A percentile compares a stretch with the other conserved stretches of the same genome.
phyloP scores from a whole-genome alignment of 805 yeast genomes.

The Saccharomycopsis sp. region DNA sequence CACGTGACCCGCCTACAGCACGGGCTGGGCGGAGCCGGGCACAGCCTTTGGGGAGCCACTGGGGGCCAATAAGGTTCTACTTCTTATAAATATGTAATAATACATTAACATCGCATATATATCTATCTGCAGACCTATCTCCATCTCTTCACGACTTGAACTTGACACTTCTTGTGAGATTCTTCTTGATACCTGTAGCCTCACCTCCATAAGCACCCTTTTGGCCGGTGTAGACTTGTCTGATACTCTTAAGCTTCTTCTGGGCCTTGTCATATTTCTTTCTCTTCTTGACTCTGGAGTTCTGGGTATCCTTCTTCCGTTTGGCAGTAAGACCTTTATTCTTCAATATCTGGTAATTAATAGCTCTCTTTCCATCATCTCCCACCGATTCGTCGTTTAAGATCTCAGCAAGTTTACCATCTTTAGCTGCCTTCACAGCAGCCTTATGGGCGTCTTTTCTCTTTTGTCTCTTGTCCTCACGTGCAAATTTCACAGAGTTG shows the following conservation, averaged over 20 bases:
- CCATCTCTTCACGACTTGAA: constrained; percentile 35
- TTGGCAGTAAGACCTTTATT: constrained; percentile 94
- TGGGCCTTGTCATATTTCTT: constrained; percentile 91
- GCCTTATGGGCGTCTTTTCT: constrained; percentile 58
- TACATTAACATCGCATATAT: too few relatives aligned
- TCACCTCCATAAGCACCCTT: constrained; percentile 88
- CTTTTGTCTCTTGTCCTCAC: constrained; percentile 41
- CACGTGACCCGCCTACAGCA: neutral
- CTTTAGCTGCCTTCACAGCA: constrained; percentile 75
- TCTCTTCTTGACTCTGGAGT: constrained; percentile 97
- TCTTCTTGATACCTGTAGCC: constrained; percentile 95
- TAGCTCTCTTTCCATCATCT: constrained; percentile 85
- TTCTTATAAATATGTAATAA: too few relatives aligned
- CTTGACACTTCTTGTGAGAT: constrained; percentile 79
- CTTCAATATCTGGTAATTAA: constrained; percentile 90
- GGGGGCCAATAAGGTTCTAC: too few relatives aligned
- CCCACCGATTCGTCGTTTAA: constrained; percentile 45
- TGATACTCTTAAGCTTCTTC: constrained; percentile 85
- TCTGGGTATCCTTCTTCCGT: constrained; percentile 89
- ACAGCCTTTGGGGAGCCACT: too few relatives aligned
- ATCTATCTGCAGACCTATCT: too few relatives aligned
- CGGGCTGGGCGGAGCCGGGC: too few relatives aligned
- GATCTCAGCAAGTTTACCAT: constrained; percentile 73
- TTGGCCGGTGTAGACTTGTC: constrained; percentile 77
- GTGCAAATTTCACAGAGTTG: constrained; percentile 42